phyloP scores from a whole-genome alignment of 2,329 filamentous ascomycete genomes.

The Cucurbitaria berberidis region DNA sequence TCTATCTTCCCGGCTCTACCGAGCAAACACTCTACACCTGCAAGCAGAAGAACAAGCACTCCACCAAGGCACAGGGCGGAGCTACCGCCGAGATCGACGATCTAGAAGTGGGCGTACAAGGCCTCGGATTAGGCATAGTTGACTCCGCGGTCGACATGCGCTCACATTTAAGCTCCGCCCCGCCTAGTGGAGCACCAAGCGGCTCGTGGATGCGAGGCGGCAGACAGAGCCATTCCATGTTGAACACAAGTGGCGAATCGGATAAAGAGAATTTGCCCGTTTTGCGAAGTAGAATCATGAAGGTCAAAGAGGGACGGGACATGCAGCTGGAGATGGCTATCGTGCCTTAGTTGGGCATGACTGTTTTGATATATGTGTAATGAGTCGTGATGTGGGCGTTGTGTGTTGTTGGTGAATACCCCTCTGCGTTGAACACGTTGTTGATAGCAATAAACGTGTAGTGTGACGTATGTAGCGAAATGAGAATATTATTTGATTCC shows the following conservation, averaged over 20 bases:
- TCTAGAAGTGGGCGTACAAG: constrained; percentile 35
- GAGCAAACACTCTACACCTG: constrained; percentile 31
- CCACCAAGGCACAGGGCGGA: constrained; percentile 1
- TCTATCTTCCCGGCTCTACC: constrained; percentile 70
- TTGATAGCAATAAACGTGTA: too few relatives aligned
- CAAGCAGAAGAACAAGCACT: constrained; percentile 8
- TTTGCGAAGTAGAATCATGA: constrained; percentile 30
- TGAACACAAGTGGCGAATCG: constrained; percentile 22
- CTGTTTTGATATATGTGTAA: not conserved
- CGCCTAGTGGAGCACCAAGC: constrained; percentile 1
- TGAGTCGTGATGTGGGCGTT: not conserved
- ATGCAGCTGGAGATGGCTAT: constrained; percentile 33
- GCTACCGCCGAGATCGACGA: constrained; percentile 26
- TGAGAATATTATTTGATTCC: too few relatives aligned
- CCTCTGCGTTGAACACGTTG: not conserved
- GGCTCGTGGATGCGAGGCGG: constrained; percentile 5
- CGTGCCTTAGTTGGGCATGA: constrained; percentile 13
- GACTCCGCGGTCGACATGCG: constrained; percentile 35
- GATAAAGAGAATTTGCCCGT: constrained; percentile 38
- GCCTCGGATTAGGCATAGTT: constrained; percentile 40
- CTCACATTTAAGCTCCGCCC: constrained; percentile 7
- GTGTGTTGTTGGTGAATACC: not conserved
- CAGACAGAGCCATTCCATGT: not conserved
- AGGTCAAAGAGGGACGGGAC: constrained; percentile 28
- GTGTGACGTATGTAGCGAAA: too few relatives aligned